A percentile compares a stretch with the other conserved stretches of the same genome.
Evolutionary conservation across 2,329 filamentous ascomycete genomes (phyloP).

Genomic region (Cordyceps fumosorosea): DNA sequence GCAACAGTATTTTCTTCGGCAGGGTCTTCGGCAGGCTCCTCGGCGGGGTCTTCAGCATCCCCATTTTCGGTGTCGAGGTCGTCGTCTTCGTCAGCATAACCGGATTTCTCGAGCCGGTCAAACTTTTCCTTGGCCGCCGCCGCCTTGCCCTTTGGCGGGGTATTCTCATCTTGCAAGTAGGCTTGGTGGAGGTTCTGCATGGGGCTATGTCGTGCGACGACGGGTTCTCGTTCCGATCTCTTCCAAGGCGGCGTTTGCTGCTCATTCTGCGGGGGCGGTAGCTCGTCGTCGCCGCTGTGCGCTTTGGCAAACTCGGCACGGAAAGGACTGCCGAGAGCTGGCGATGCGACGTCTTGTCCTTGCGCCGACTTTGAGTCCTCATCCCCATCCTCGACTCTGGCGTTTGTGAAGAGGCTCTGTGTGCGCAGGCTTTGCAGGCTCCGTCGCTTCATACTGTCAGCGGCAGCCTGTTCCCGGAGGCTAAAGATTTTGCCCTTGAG

Average conservation of each 20-base stretch:
- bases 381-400: conserved; percentile 33
- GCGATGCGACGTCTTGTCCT: conserved; percentile 13
- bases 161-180: conserved; percentile 13
- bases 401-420: conserved; percentile 72
- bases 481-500: conserved; percentile 79
- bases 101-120: conserved; percentile 22
- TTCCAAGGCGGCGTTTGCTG: background rate
- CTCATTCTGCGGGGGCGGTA: background rate
- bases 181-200: conserved; percentile 14
- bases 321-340: conserved; percentile 13
- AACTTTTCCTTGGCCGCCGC: conserved; percentile 17
- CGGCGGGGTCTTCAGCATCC: background rate
- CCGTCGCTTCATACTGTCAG: conserved; percentile 69
- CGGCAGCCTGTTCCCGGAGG: conserved; percentile 69
- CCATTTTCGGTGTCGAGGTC: conserved; percentile 35
- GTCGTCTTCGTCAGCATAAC: conserved; percentile 24
- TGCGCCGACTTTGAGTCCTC: conserved; percentile 16
- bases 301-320: conserved; percentile 8
- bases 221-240: background rate
- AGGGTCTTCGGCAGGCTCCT: background rate
- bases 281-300: conserved; percentile 4
- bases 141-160: conserved; percentile 6
- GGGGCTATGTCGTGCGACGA: conserved; percentile 10
- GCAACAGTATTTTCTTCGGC: background rate
- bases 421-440: conserved; percentile 71